Evolutionary conservation across 441 rosid species (phyloP), one percentile per base, ranked within the genome.

Genomic region (Macaranga tanarius): DNA sequence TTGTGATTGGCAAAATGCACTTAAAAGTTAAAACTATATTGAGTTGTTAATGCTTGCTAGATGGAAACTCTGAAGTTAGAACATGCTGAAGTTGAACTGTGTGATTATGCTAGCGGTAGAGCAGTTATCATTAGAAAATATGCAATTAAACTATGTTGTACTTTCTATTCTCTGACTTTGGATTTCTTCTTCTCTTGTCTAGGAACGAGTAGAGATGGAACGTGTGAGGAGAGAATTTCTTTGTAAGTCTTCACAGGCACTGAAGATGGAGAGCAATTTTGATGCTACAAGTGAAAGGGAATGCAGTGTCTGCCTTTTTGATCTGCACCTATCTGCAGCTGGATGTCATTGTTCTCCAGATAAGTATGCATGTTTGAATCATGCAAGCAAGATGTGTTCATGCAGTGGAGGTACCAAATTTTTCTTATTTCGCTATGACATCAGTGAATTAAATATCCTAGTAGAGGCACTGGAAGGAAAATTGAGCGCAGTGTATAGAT

Each of bases 391-490:
- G 73, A 77, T 96, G 80, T 96, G 99, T 73, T 79, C 89, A 11
- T 96, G 99, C 80, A 76, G 87, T 71, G 76, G 84, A 87, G 82
- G 81, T 75, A 65, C 90, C 79, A 96, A 88, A 84, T 83, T 75
- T 87, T 91, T 87, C 83, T 87, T 96, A 70, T 96, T 88, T 78
- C 97, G 99, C 67, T 92, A 96, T 67, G 92, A 92, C 71, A 79
- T 87, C 63, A 85, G 78, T 77, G 99, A 96, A 76, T 83, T 96
- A 72, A 80, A 91, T 79, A 86, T 96, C 82, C 97, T 96, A 67
- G 88, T 89, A 48, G 98, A 93, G 84, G 99, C 99, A 63, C 79
- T 96, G 85, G 98, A 92, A 86, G 99, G 99, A 70, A 96, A 92
- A 83, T 73, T 96, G 73, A 89, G 97, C 79, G 90, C 99, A 68